Evolutionary conservation across 2,329 filamentous ascomycete genomes (phyloP), one percentile per base, ranked within the genome.

Genomic region (Stenocarpella maydis): DNA sequence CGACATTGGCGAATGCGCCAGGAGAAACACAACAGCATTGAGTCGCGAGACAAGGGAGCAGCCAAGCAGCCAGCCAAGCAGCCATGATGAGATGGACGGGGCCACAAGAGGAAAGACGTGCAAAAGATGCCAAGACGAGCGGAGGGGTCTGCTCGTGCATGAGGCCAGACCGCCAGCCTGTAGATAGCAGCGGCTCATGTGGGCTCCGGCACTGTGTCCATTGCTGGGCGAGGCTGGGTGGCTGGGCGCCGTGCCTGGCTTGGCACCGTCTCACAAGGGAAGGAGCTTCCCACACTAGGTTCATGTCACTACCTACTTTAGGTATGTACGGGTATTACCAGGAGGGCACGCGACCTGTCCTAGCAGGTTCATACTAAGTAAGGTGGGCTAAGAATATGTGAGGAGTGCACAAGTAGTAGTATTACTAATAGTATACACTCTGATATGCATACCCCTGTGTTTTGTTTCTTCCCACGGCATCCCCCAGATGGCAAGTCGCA

Each of bases 221-320:
- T 4, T 34, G 31, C 31, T 34, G 31, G 31, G 31, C 31, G 31
- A 34, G 31, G 9, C 31, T 4, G 9, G 31, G 31, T 41, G 41
- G 34, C 9, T 52, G 21, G 45, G 54, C 26, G 45, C 45, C 65
- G 54, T 49, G 45, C 50, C 41, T 17, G 65, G 19, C 69, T 71
- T 71, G 69, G 69, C 69, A 67, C 8, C 58, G 69, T 71, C 69
- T 71, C 69, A 71, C 60, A 68, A 52, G 34, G 69, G 69, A 49
- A 58, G 58, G 65, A 58, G 65, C n/a, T n/a, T n/a, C n/a, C n/a
- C n/a, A n/a, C 37, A 55, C 37, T 55, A 66, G 39, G 31, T 4
- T 39, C 64, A 55, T 24, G 55, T 66, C 24, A 53, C n/a, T n/a
- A n/a, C n/a, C n/a, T n/a, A n/a, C n/a, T n/a, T n/a, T n/a, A n/a